Conservation (phyloP, 2,329 filamentous ascomycete genomes). For the Exophiala dermatitidis region DNA sequence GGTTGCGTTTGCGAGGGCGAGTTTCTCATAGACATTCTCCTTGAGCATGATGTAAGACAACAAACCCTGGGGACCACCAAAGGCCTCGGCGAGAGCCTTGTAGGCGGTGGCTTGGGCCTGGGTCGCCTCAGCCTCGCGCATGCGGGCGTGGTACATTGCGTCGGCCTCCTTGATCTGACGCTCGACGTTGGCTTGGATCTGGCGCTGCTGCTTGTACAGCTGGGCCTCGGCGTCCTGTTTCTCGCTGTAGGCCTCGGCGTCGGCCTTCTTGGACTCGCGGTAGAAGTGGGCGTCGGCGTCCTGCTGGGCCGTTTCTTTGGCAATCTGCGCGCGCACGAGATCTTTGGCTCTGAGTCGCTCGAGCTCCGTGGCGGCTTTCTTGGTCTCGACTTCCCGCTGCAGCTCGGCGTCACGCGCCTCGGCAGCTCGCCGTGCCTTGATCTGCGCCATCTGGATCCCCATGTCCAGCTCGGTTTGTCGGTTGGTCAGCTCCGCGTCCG, state of each 20-base stretch:
- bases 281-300: constrained; percentile 46
- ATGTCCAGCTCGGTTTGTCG: constrained; percentile 65
- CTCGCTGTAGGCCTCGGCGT: constrained; percentile 41
- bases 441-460: constrained; percentile 67
- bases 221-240: constrained; percentile 38
- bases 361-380: constrained; percentile 70
- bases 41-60: constrained; percentile 85
- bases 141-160: constrained; percentile 52
- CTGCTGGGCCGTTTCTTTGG: constrained; percentile 39
- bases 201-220: constrained; percentile 28
- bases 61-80: constrained; percentile 70
- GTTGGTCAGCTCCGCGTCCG: constrained; percentile 68
- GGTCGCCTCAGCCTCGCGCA: constrained; percentile 71
- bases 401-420: constrained; percentile 74
- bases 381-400: constrained; percentile 68
- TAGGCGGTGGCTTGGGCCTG: constrained; percentile 76
- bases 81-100: constrained; percentile 59
- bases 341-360: constrained; percentile 70
- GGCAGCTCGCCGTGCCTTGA: constrained; percentile 64
- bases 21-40: constrained; percentile 67
- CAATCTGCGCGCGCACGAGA: constrained; percentile 64
- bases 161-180: constrained; percentile 49
- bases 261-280: constrained; percentile 46
- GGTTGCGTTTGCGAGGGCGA: constrained; percentile 69
- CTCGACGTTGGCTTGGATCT: constrained; percentile 22